Percentiles rank a stretch among this genome's conserved stretches.
These are phyloP conservation scores for Penstemon newberryi DNA, from an alignment of 257 asterid species.

Conservation along the genomic window DNA sequence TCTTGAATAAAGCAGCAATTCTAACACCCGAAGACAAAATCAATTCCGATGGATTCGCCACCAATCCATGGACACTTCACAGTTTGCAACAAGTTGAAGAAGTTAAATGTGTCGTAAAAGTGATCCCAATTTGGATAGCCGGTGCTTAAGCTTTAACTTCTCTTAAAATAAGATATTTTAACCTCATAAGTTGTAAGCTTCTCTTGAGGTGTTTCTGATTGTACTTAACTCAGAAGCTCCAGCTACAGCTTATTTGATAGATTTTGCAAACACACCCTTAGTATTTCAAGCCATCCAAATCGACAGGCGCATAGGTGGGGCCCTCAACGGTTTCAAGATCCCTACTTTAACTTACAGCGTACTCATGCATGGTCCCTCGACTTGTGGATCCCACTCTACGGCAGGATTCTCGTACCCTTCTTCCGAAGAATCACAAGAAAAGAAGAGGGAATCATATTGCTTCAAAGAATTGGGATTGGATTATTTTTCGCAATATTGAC, in stretches of 20 bases:
- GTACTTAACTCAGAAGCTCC: too few species aligned
- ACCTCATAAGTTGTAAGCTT: too few species aligned
- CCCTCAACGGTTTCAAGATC: slow-evolving; percentile 27
- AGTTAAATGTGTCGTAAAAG: slow-evolving; percentile 31
- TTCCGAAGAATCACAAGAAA: slow-evolving; percentile 31
- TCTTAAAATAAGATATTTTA: too few species aligned
- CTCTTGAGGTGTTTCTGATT: too few species aligned
- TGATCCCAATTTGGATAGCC: slow-evolving; percentile 43
- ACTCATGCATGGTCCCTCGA: slow-evolving; percentile 43
- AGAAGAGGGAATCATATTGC: slow-evolving; percentile 40
- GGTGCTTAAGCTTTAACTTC: neutral
- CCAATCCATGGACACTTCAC: slow-evolving; percentile 27
- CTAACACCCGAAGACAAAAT: slow-evolving; percentile 19
- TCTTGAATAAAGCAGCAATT: slow-evolving; percentile 34
- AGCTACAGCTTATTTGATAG: too few species aligned
- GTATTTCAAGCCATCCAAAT: slow-evolving; percentile 45
- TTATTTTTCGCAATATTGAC: slow-evolving; percentile 21
- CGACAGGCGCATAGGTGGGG: slow-evolving; percentile 34
- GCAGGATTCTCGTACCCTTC: slow-evolving; percentile 37
- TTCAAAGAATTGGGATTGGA: slow-evolving; percentile 46
- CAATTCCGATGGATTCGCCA: slow-evolving; percentile 25
- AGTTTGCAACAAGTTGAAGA: slow-evolving; percentile 36
- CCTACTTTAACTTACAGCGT: slow-evolving; percentile 44
- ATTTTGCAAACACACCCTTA: too few species aligned
- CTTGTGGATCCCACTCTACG: slow-evolving; percentile 42